phyloP scores from a whole-genome alignment of 2,329 filamentous ascomycete species.

The Aspergillus brasiliensis region DNA sequence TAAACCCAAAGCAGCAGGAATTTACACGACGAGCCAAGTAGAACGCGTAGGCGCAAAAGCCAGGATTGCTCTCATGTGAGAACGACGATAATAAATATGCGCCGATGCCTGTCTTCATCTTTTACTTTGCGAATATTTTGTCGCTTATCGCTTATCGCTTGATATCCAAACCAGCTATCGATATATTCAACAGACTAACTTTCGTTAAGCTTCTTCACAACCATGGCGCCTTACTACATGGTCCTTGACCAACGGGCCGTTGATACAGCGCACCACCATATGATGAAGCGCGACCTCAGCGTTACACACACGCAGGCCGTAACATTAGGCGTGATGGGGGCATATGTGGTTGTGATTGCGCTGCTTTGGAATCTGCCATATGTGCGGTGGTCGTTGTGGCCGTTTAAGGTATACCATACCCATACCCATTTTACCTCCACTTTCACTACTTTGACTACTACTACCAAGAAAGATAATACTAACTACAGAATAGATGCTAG shows the following conservation, averaged over 20 bases:
- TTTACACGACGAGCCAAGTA: slow-evolving; percentile 15
- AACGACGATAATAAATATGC: slow-evolving; percentile 1
- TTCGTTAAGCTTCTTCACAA: slow-evolving; percentile 4
- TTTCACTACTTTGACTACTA: too few relatives aligned
- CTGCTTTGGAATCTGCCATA: slow-evolving; percentile 80
- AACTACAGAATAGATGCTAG: slow-evolving; percentile 61
- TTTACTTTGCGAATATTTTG: background rate
- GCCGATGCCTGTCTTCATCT: too few relatives aligned
- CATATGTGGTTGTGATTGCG: slow-evolving; percentile 72
- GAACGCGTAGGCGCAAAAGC: slow-evolving; percentile 27
- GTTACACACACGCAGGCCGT: slow-evolving; percentile 70
- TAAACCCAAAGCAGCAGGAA: slow-evolving; percentile 18
- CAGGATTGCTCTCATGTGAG: slow-evolving; percentile 9
- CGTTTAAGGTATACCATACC: slow-evolving; percentile 68
- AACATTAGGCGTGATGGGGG: slow-evolving; percentile 70
- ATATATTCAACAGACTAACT: too few relatives aligned
- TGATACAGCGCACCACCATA: slow-evolving; percentile 28
- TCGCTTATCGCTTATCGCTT: background rate
- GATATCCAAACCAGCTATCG: too few relatives aligned
- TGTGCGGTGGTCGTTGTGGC: slow-evolving; percentile 73
- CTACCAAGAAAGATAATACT: too few relatives aligned
- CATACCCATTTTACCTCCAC: background rate
- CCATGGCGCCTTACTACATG: slow-evolving; percentile 33
- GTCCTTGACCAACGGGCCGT: slow-evolving; percentile 23
- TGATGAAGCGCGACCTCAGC: slow-evolving; percentile 57